Evolutionary conservation across 225 moss, liverwort and hornwort species (phyloP).

Genomic region (Physcomitrium patens): DNA sequence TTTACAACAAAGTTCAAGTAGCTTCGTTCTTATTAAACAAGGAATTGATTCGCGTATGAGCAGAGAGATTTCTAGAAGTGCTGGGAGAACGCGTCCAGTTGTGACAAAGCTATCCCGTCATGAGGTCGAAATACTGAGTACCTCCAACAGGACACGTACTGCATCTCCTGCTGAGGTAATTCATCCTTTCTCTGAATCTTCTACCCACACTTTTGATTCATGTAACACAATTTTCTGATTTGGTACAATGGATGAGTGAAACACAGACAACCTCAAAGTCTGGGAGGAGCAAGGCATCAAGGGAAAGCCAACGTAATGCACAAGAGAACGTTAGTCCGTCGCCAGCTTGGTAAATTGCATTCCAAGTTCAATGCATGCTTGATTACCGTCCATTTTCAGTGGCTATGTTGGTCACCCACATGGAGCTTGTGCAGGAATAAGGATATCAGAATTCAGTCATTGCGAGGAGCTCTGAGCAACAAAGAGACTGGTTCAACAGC

Average conservation of each 20-base stretch:
- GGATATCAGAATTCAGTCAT: constrained; percentile 37
- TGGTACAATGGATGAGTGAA: constrained; percentile 10
- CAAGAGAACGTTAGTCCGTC: constrained; percentile 47
- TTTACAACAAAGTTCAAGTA: background rate
- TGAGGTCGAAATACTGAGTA: constrained; percentile 31
- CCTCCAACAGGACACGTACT: constrained; percentile 29
- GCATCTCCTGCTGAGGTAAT: constrained; percentile 46
- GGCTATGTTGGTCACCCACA: background rate
- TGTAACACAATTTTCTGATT: constrained; percentile 8
- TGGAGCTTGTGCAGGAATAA: constrained; percentile 38
- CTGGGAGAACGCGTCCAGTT: constrained; percentile 34
- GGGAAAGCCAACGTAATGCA: constrained; percentile 37
- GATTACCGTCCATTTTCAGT: background rate
- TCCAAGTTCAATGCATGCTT: background rate
- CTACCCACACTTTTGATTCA: background rate
- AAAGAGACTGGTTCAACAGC: constrained; percentile 22
- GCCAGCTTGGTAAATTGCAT: constrained; percentile 43
- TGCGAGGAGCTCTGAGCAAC: constrained; percentile 29
- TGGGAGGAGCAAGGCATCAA: constrained; percentile 32
- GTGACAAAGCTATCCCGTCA: constrained; percentile 28
- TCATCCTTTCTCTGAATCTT: background rate
- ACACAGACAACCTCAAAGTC: constrained; percentile 35
- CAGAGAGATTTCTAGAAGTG: constrained; percentile 50
- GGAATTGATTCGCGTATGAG: constrained; percentile 14
- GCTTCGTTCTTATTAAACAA: background rate